These are phyloP conservation scores for Abelmoschus esculentus DNA, from an alignment of 345 rosid species.

Conservation along the genomic window DNA sequence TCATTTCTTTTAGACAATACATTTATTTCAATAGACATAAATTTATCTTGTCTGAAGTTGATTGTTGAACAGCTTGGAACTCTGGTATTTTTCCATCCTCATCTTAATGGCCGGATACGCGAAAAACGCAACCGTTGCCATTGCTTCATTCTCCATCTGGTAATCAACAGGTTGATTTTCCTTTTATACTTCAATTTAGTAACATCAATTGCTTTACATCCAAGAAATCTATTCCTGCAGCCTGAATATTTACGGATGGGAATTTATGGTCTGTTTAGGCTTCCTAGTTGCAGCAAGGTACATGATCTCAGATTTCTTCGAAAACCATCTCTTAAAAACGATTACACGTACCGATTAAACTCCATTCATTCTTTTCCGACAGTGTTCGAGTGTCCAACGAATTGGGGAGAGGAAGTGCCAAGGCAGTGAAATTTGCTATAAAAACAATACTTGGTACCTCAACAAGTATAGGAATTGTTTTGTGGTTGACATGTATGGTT, in stretches of 20 bases:
- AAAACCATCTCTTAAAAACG: not conserved
- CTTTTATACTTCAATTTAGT: not conserved
- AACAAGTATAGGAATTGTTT: slow-evolving; percentile 18
- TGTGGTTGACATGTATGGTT: slow-evolving; percentile 26
- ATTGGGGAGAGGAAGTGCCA: slow-evolving; percentile 34
- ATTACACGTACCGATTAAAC: not conserved
- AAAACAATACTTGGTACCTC: slow-evolving; percentile 23
- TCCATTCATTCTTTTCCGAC: not conserved
- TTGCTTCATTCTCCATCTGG: slow-evolving; percentile 27
- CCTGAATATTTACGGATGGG: slow-evolving; percentile 42
- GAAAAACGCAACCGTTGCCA: slow-evolving; percentile 36
- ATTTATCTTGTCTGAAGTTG: not conserved
- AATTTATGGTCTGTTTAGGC: slow-evolving; percentile 47
- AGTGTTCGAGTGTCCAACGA: slow-evolving; percentile 50
- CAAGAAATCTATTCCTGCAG: slow-evolving; percentile 15
- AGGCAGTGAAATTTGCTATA: slow-evolving; percentile 31
- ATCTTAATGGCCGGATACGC: slow-evolving; percentile 50
- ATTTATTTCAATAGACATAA: slow-evolving; percentile 23
- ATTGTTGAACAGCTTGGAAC: slow-evolving; percentile 31
- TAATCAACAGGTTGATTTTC: not conserved
- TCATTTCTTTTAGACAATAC: not conserved
- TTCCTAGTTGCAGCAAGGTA: slow-evolving; percentile 47
- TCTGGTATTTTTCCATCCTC: slow-evolving; percentile 48
- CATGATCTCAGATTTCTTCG: not conserved
- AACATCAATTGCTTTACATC: not conserved